Evolutionary conservation across 2,329 filamentous ascomycete genomes (phyloP), one percentile per base, ranked within the genome.

Genomic region (Cyphellophora attinorum): DNA sequence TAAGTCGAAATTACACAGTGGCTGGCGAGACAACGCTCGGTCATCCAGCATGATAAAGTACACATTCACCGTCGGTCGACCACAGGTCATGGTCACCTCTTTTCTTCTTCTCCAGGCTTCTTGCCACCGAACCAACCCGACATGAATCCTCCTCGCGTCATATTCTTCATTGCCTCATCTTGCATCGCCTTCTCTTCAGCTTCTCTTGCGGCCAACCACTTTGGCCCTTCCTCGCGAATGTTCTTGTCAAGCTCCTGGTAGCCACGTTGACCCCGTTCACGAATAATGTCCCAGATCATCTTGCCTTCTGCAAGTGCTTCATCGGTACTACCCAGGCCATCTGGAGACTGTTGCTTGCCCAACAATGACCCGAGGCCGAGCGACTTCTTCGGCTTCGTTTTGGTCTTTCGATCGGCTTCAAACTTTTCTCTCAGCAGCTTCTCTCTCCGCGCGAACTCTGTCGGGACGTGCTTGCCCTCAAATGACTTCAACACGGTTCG

Each of bases 121-220:
- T 57, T 51, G 32, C 54, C 54, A 29, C 66, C 65, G 44, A 74
- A 67, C 53, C 67, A 64, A 32, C 75, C 67, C 23, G 71, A 68
- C 51, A 91, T 78, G 37, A 41, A 48, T 19, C 41, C 40, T 17
- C 79, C 80, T 39, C 72, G 74, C 73, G 89, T 91, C 85, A 94
- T 93, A 54, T 74, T 85, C 62, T 81, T 83, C 80, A 93, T 88
- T 51, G 81, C 81, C 61, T 93, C 86, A 53, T 93, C 83, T 59
- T 88, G 83, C 44, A 79, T 71, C 68, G 85, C 88, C 68, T 95
- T 89, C 65, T 88, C 81, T 56, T 84, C 75, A 31, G 79, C 79
- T 28, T 83, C 82, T 69, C 94, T 88, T 60, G 96, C 89, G 67
- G 88, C 88, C 49, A 98, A 69, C 85, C 88, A 95, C 64, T 89